Conservation (phyloP, 768 basidiomycete genomes). For the Phanerochaete sordida region DNA sequence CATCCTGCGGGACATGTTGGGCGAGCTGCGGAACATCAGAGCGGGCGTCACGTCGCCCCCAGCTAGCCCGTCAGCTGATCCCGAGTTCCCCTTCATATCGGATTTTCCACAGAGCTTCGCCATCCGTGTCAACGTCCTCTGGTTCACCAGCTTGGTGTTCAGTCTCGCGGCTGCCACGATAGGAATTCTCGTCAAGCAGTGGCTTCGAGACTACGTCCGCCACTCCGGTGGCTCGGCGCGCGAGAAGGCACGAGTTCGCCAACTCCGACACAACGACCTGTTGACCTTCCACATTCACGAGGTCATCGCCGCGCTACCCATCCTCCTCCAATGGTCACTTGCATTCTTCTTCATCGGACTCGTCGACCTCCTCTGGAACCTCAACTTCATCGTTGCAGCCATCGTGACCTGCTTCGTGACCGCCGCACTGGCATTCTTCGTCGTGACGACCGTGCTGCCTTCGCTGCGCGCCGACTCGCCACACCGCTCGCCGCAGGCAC, state of each 20-base stretch:
- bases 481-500: slow-evolving; percentile 17
- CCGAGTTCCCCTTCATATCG: not conserved
- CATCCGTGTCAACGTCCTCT: slow-evolving; percentile 18
- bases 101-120: not conserved
- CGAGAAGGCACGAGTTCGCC: slow-evolving; percentile 15
- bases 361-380: slow-evolving; percentile 16
- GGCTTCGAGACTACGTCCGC: slow-evolving; percentile 18
- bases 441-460: slow-evolving; percentile 17
- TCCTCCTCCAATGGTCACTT: slow-evolving; percentile 19
- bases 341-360: slow-evolving; percentile 18
- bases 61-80: not conserved
- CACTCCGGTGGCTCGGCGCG: slow-evolving; percentile 6
- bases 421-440: slow-evolving; percentile 8
- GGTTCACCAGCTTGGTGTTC: slow-evolving; percentile 22
- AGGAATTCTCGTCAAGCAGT: slow-evolving; percentile 24
- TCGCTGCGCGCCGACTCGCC: slow-evolving; percentile 14
- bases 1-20: not conserved
- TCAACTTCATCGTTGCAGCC: slow-evolving; percentile 8
- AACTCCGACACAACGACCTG: slow-evolving; percentile 20
- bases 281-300: slow-evolving; percentile 19
- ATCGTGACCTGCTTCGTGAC: slow-evolving; percentile 12
- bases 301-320: slow-evolving; percentile 20
- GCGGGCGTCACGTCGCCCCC: not conserved
- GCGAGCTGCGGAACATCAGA: slow-evolving; percentile 1
- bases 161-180: slow-evolving; percentile 20